Base-by-base conservation (phyloP, 306 rosid species). In the Fragaria vesca region DNA sequence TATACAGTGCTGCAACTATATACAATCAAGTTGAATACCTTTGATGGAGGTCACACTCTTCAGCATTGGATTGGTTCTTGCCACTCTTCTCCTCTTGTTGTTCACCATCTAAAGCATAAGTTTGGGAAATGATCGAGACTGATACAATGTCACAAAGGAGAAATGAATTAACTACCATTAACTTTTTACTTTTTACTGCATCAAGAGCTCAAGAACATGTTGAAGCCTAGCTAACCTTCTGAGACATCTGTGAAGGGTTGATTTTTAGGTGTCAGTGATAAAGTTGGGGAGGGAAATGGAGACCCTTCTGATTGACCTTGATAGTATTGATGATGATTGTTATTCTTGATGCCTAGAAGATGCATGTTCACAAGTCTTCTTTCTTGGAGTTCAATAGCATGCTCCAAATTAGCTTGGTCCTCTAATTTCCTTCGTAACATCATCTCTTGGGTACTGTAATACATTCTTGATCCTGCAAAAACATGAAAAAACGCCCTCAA, bases 351-450 rank as follows among this genome's bases (percentile, higher is more conserved):
- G 86, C 93, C 95, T 1, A 88, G 90, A 76, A 92, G 97, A 68
- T 88, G 98, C 72, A 94, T 85, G 71, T 81, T 89, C 92, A 86
- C 78, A 74, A 94, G 81, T 81, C 95, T 90, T 79, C 93, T 89
- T 47, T 82, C 93, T 68, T 94, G 98, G 81, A 87, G 87, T 71
- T 90, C 97, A 81, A 94, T 78, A 74, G 84, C 94, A 83, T 90
- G 96, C 71, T 89, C 93, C 83, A 92, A 85, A 75, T 85, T 94
- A 79, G 89, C 91, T 73, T 90, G 96, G 74, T 94, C 96, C 83
- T 89, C 98, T 8, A 89, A 17, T 65, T 88, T 92, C 67, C 88
- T 89, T 76, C 91, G 85, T 63, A 89, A 62, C 62, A 90, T 75
- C 86, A 90, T 84, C 74, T 90, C 98, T 78, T 90, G 91, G 0